These are phyloP conservation scores for Lagenidium sp. DNA, from an alignment of 352 stramenopile genomes.

Conservation along the genomic window DNA sequence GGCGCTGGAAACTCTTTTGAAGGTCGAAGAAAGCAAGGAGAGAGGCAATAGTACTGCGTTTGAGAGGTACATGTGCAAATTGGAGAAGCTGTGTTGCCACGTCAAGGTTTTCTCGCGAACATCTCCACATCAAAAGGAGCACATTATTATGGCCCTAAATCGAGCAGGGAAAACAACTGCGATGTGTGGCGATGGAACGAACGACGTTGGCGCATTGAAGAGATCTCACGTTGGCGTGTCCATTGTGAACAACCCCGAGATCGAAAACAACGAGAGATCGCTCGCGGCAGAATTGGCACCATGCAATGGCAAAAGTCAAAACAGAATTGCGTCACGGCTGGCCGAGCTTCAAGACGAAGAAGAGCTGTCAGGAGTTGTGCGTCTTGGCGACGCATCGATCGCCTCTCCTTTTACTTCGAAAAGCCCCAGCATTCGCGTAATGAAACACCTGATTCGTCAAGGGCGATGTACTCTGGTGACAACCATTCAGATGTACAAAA, in stretches of 20 bases:
- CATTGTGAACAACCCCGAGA: constrained; percentile 73
- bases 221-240: constrained; percentile 91
- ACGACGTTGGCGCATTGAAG: constrained; percentile 91
- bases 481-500: constrained; percentile 94
- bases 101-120: constrained; percentile 87
- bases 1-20: constrained; percentile 14
- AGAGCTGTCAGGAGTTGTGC: constrained; percentile 65
- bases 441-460: constrained; percentile 91
- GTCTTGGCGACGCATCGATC: constrained; percentile 94
- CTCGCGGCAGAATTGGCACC: constrained; percentile 2
- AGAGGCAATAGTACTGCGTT: constrained; percentile 6
- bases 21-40: too few species aligned
- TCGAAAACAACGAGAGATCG: constrained; percentile 9
- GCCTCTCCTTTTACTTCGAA: constrained; percentile 95
- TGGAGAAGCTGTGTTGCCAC: constrained; percentile 23
- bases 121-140: constrained; percentile 90
- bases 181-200: constrained; percentile 96
- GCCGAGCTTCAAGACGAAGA: constrained; percentile 17
- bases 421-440: constrained; percentile 63
- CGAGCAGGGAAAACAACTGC: constrained; percentile 72
- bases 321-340: too few species aligned
- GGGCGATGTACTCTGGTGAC: constrained; percentile 95
- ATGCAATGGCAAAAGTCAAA: constrained; percentile 9
- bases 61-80: constrained; percentile 16
- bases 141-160: constrained; percentile 87